Base-by-base conservation (phyloP, 2,329 filamentous ascomycete genomes). In the Fusarium devonianum region DNA sequence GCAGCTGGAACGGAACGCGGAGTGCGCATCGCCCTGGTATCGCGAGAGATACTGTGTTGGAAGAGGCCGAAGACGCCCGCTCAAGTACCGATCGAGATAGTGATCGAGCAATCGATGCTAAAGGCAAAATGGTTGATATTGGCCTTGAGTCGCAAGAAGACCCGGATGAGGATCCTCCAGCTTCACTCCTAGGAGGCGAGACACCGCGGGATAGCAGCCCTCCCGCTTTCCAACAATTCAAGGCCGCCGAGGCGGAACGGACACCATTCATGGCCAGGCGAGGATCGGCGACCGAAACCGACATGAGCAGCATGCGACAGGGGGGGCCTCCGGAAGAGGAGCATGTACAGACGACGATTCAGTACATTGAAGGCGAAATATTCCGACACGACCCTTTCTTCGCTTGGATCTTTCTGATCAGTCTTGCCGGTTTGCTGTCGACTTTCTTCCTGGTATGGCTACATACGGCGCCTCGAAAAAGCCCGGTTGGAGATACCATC, bases 371-470 rank as follows among this genome's bases (percentile, higher is more conserved):
- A 29, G 80, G 81, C 38, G 88, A 92, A 65, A 81, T 89, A 16
- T 91, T 91, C 51, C 81, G 83, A 38, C 91, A 97, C 69, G 94
- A 99, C 71, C 80, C 87, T 5, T 96, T 97, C 73, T 99, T 94
- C 80, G 90, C 89, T 4, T 92, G 90, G 73, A 79, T 97, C 32
- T 99, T 92, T 69, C 75, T 96, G 36, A 94, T 97, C 63, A 86
- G 86, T 23, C 75, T 96, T 42, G 92, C 90, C 34, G 88, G 88
- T 28, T 82, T 97, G 67, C 83, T 97, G 65, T 89, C 93, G 10
- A 93, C 92, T 1, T 95, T 92, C 65, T 86, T 96, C 56, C 80
- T 99, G 11, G 88, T 96, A 17, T 95, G 89, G 78, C 80, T 99
- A 29, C 91, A 97, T 68, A 97, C 93, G 2, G 85, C 89, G 13